A percentile compares a stretch with the other conserved stretches of the same genome.
Conservation (phyloP, 2,329 filamentous ascomycete species). For the Albophoma yamanashiensis region DNA sequence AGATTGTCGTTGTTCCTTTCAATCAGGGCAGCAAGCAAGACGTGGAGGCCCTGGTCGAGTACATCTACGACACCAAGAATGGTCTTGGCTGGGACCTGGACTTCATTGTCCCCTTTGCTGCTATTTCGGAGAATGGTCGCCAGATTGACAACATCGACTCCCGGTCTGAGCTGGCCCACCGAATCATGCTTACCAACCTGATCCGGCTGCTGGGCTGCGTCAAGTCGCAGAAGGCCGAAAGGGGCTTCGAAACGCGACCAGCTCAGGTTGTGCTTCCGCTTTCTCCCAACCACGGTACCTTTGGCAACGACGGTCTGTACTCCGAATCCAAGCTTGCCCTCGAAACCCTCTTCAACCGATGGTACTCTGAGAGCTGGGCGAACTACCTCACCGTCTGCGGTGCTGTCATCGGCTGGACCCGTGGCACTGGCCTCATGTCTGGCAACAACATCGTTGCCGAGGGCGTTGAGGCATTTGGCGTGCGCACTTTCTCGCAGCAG, state of each 20-base stretch:
- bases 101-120: constrained; percentile 90
- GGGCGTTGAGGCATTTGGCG: constrained; percentile 90
- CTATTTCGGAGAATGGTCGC: constrained; percentile 93
- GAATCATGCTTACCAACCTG: constrained; percentile 98
- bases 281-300: constrained; percentile 96
- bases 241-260: constrained; percentile 87
- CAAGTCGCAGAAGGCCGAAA: constrained; percentile 80
- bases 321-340: constrained; percentile 95
- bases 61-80: constrained; percentile 94
- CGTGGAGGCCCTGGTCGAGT: constrained; percentile 84
- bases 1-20: constrained; percentile 96
- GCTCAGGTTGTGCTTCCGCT: constrained; percentile 93
- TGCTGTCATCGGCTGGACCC: constrained; percentile 97
- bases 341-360: constrained; percentile 96
- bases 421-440: constrained; percentile 94
- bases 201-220: constrained; percentile 82
- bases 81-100: constrained; percentile 98
- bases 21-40: constrained; percentile 99
- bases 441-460: constrained; percentile 97
- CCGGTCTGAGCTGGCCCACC: constrained; percentile 93
- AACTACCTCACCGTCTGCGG: constrained; percentile 98
- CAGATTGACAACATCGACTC: constrained; percentile 96
- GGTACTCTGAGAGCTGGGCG: constrained; percentile 95
- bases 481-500: constrained; percentile 96
- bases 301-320: constrained; percentile 95